phyloP scores from a whole-genome alignment of 148 eudicot genomes.

The Rhododendron simsii region DNA sequence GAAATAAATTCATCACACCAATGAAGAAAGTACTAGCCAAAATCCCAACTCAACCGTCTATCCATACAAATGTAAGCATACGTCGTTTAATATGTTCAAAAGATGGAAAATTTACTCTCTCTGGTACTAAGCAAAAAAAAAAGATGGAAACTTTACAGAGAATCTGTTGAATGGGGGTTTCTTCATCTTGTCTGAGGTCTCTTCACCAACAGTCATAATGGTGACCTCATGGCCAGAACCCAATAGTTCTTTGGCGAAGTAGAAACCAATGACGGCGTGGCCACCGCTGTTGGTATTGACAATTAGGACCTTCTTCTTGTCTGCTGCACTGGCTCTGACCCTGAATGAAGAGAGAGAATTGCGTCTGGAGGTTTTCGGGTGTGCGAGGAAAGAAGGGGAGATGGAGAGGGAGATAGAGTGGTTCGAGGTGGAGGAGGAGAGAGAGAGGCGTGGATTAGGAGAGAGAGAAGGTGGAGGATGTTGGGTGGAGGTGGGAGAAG shows the following conservation, averaged over 20 bases:
- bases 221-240: conserved; percentile 81
- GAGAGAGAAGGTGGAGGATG: conserved; percentile 28
- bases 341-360: conserved; percentile 31
- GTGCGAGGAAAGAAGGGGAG: conserved; percentile 14
- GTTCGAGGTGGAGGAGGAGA: conserved; percentile 14
- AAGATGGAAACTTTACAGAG: conserved; percentile 39
- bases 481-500: conserved; percentile 13
- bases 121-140: neutral
- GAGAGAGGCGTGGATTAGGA: conserved; percentile 21
- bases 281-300: conserved; percentile 88
- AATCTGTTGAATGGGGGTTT: conserved; percentile 89
- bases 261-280: conserved; percentile 91
- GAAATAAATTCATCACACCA: neutral
- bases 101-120: neutral
- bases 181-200: conserved; percentile 93
- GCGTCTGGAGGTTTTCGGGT: conserved; percentile 12
- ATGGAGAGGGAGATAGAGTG: conserved; percentile 29
- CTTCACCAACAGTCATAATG: conserved; percentile 81
- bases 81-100: neutral
- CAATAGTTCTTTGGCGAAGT: conserved; percentile 87
- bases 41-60: neutral
- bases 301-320: conserved; percentile 76
- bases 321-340: conserved; percentile 33
- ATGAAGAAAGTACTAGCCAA: neutral
- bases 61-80: neutral